Percentiles rank a stretch among this genome's conserved stretches.
These are phyloP conservation scores for Aspergillus texensis DNA, from an alignment of 2,329 filamentous ascomycete species.

Conservation along the genomic window DNA sequence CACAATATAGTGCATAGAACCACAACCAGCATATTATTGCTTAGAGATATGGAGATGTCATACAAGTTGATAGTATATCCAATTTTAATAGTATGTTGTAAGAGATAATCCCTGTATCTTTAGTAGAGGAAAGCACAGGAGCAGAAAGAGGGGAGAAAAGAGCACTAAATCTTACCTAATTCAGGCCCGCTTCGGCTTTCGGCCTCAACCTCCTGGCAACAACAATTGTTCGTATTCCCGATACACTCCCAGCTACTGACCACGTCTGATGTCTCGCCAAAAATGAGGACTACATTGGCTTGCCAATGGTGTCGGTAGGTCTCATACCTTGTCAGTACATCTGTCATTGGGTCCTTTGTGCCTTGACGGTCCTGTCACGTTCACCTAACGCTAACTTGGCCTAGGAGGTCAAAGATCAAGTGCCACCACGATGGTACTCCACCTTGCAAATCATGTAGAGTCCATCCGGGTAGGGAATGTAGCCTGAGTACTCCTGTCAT, in stretches of 20 bases:
- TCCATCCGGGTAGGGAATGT: background rate
- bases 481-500: background rate
- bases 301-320: background rate
- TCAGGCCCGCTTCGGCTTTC: background rate
- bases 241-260: background rate
- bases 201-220: background rate
- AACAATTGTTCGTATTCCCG: background rate
- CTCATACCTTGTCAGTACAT: background rate
- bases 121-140: too few species aligned
- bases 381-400: background rate
- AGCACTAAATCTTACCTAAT: too few species aligned
- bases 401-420: background rate
- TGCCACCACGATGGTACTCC: background rate
- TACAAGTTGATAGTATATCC: too few species aligned
- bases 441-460: background rate
- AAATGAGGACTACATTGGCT: background rate
- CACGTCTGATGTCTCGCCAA: background rate
- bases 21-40: too few species aligned
- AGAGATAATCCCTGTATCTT: too few species aligned
- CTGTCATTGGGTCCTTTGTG: accelerated
- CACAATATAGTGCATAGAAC: too few species aligned
- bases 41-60: too few species aligned
- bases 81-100: too few species aligned
- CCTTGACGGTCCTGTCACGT: background rate
- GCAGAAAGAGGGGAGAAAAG: too few species aligned